Evolutionary conservation across 495 filamentous ascomycete genomes (phyloP).

Genomic region (Platismatia glauca): DNA sequence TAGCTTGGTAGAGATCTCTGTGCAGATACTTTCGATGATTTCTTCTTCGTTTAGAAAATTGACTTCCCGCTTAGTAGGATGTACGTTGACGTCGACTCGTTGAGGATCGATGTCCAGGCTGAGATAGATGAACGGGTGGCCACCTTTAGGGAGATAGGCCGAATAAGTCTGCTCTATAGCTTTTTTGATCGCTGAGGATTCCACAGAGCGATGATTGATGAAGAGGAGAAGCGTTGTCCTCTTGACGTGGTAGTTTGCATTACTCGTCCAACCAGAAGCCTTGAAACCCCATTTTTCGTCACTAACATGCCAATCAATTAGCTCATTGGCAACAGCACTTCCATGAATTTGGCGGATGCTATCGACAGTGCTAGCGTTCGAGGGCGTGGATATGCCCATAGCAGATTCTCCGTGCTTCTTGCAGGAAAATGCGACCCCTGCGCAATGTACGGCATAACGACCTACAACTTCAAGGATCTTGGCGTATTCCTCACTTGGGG

Average conservation of each 20-base stretch:
- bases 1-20: conserved; percentile 67
- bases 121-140: conserved; percentile 90
- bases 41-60: conserved; percentile 98
- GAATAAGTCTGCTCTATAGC: conserved; percentile 88
- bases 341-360: conserved; percentile 88
- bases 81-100: conserved; percentile 93
- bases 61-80: conserved; percentile 95
- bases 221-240: conserved; percentile 83
- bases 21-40: conserved; percentile 81
- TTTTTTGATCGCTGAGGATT: conserved; percentile 81
- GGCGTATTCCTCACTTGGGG: conserved; percentile 88
- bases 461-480: conserved; percentile 96
- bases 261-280: conserved; percentile 73
- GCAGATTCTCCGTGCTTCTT: conserved; percentile 90
- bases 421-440: conserved; percentile 84
- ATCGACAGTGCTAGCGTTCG: conserved; percentile 61
- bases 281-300: conserved; percentile 78
- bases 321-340: conserved; percentile 75
- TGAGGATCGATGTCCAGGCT: conserved; percentile 89
- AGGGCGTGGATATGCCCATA: conserved; percentile 67
- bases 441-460: conserved; percentile 90
- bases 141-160: conserved; percentile 83
- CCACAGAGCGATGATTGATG: conserved; percentile 96
- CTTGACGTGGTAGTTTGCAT: conserved; percentile 94
- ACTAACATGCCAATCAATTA: conserved; percentile 64